Evolutionary conservation across 306 rosid species (phyloP).

Genomic region (Biancaea sappan): DNA sequence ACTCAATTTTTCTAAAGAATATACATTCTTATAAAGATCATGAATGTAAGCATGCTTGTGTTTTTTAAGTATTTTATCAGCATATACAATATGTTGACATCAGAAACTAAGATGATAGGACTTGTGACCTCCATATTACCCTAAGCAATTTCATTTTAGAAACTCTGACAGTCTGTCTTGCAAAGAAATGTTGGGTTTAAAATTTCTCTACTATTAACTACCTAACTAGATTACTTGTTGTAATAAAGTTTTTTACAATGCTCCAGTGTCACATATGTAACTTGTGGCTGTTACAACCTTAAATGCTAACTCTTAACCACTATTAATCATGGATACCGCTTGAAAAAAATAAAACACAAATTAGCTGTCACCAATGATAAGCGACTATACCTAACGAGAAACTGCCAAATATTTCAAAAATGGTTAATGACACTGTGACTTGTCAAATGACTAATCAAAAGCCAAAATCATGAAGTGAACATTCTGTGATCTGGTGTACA

Average conservation of each 20-base stretch:
- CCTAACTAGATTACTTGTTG: not conserved
- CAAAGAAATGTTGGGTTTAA: not conserved
- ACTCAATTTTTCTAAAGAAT: too few relatives aligned
- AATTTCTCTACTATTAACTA: not conserved
- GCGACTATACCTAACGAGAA: not conserved
- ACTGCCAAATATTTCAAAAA: not conserved
- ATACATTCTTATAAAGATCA: not conserved
- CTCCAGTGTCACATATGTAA: not conserved
- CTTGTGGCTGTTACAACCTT: not conserved
- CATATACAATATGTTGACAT: not conserved
- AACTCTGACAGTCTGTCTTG: not conserved
- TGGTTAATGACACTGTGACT: not conserved
- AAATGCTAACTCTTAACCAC: not conserved
- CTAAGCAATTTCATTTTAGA: not conserved
- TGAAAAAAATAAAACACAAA: conserved; percentile 20
- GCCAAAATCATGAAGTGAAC: conserved; percentile 20
- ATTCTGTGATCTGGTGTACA: conserved; percentile 8
- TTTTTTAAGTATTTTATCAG: not conserved
- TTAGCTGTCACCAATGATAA: not conserved
- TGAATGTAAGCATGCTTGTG: not conserved
- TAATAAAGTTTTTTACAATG: not conserved
- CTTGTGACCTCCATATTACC: not conserved
- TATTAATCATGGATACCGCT: not conserved
- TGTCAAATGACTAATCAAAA: conserved; percentile 1
- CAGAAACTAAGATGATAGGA: not conserved